Evolutionary conservation across 192 early-diverging fungal species (phyloP).

Genomic region (Coemansia nantahalensis): DNA sequence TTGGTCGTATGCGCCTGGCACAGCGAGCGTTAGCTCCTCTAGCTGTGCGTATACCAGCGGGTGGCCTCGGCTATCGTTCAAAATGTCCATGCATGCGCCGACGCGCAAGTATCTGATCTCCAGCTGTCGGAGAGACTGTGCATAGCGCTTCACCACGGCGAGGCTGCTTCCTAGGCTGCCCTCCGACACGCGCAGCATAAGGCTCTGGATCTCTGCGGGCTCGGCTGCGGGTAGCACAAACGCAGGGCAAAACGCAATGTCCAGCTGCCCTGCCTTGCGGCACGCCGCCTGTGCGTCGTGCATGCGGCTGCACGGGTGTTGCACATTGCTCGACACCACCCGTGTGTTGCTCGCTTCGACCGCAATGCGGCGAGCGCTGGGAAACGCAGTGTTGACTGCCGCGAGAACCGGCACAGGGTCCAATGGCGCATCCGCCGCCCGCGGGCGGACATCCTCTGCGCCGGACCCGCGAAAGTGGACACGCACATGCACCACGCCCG

Average conservation of each 20-base stretch:
- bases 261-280: too few species aligned
- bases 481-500: not conserved
- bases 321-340: not conserved
- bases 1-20: constrained; percentile 16
- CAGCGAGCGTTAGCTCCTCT: constrained; percentile 9
- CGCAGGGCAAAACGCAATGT: too few species aligned
- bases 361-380: constrained; percentile 6
- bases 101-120: constrained; percentile 11
- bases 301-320: constrained; percentile 3
- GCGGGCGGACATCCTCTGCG: not conserved
- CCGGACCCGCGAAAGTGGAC: not conserved
- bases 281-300: constrained; percentile 1
- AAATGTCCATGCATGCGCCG: constrained; percentile 6
- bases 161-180: too few species aligned
- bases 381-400: constrained; percentile 5
- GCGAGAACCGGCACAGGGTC: constrained; percentile 8
- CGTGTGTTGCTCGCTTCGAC: constrained; percentile 10
- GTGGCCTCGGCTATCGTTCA: constrained; percentile 3
- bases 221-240: too few species aligned
- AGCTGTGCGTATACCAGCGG: constrained; percentile 2
- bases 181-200: too few species aligned
- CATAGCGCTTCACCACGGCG: too few species aligned
- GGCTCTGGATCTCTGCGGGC: too few species aligned
- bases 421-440: not conserved
- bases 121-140: not conserved